These are phyloP conservation scores for Tetrapyrgos nigripes DNA, from an alignment of 1,284 basidiomycete species.

Conservation along the genomic window DNA sequence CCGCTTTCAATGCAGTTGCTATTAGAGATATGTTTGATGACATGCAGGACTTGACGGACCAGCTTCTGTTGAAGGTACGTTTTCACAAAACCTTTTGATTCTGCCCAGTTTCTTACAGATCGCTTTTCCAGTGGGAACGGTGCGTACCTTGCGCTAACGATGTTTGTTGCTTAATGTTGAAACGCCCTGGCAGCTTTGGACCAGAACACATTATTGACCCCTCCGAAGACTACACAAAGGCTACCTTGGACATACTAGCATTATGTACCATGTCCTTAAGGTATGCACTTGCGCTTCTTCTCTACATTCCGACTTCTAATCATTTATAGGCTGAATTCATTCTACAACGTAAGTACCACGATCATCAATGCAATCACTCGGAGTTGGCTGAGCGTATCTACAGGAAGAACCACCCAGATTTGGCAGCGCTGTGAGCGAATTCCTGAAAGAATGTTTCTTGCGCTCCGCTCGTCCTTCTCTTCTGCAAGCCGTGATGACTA, in stretches of 20 bases:
- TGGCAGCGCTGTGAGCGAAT: conserved; percentile 50
- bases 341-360: conserved; percentile 35
- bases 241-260: conserved; percentile 56
- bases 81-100: too few relatives aligned
- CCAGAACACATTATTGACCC: conserved; percentile 48
- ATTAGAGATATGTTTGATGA: conserved; percentile 57
- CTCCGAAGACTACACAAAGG: conserved; percentile 53
- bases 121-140: conserved; percentile 43
- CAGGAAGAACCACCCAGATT: conserved; percentile 47
- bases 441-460: conserved; percentile 43
- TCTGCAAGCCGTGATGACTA: conserved; percentile 41
- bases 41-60: conserved; percentile 55
- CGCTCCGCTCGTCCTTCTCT: conserved; percentile 44
- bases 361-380: too few relatives aligned
- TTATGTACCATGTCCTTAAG: conserved; percentile 53
- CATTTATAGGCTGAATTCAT: conserved; percentile 43
- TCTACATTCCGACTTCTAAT: not conserved
- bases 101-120: too few relatives aligned
- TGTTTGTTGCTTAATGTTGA: not conserved
- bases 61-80: conserved; percentile 47
- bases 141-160: conserved; percentile 23
- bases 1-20: conserved; percentile 53
- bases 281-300: conserved; percentile 25
- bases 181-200: conserved; percentile 42
- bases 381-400: not conserved